Conservation (phyloP, 371 early-diverging fungal genomes). For the Thermomucor indicae-seudaticae region DNA sequence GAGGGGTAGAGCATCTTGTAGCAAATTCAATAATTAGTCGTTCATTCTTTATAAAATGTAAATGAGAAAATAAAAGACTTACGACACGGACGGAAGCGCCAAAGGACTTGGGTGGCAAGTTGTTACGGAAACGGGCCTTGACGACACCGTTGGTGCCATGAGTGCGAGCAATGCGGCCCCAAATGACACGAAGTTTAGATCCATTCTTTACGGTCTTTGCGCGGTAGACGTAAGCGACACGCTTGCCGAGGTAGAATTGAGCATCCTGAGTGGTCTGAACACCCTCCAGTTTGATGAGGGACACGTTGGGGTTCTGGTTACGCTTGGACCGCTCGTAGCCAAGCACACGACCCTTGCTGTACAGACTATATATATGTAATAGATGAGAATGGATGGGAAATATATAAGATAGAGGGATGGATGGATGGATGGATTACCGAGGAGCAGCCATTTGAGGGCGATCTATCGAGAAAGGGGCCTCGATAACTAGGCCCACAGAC, state of each 20-base stretch:
- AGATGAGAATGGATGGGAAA: no score
- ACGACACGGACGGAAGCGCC: slow-evolving; percentile 92
- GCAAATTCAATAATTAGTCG: no score
- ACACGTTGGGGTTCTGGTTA: slow-evolving; percentile 85
- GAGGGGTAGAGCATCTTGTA: slow-evolving; percentile 96
- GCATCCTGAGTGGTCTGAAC: slow-evolving; percentile 85
- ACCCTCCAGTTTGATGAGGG: slow-evolving; percentile 92
- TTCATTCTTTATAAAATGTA: no score
- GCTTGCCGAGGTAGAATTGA: slow-evolving; percentile 90
- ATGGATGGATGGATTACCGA: no score
- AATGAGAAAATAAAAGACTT: no score
- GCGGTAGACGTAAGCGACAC: slow-evolving; percentile 79
- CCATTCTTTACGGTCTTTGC: slow-evolving; percentile 89
- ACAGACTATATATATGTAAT: slow-evolving; percentile 90
- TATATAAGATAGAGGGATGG: no score
- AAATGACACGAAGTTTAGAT: slow-evolving; percentile 92
- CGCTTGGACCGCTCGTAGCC: slow-evolving; percentile 93
- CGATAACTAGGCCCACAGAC: no score
- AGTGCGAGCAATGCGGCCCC: slow-evolving; percentile 93
- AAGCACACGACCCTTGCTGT: slow-evolving; percentile 94
- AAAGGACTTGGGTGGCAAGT: slow-evolving; percentile 93
- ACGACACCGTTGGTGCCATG: slow-evolving; percentile 97
- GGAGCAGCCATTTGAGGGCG: no score
- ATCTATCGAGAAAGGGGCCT: no score
- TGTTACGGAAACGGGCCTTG: slow-evolving; percentile 94